phyloP scores from a whole-genome alignment of 768 basidiomycete species.

The Boletus sp. region DNA sequence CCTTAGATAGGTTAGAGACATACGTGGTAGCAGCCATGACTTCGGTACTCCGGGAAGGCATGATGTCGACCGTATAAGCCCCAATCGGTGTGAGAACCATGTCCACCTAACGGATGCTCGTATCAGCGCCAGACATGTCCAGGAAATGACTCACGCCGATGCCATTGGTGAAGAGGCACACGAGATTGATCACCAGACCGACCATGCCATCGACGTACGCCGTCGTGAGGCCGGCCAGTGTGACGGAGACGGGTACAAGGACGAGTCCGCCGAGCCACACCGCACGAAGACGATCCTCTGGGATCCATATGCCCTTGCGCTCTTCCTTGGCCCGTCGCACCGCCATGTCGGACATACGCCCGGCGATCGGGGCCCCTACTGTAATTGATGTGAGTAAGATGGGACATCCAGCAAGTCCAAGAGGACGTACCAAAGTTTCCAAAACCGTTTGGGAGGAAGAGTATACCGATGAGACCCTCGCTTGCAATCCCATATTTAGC shows the following conservation, averaged over 20 bases:
- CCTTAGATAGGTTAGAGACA: conserved; percentile 17
- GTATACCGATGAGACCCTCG: conserved; percentile 23
- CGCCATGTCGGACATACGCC: conserved; percentile 54
- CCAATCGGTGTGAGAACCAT: conserved; percentile 52
- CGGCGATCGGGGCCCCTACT: conserved; percentile 64
- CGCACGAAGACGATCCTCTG: conserved; percentile 66
- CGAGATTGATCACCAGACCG: conserved; percentile 50
- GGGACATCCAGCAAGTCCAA: background rate
- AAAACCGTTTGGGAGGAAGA: conserved; percentile 28
- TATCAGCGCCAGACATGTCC: background rate
- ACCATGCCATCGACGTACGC: conserved; percentile 46
- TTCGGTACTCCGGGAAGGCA: conserved; percentile 63
- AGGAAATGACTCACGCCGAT: conserved; percentile 47
- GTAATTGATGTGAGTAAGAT: background rate
- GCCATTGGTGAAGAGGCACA: conserved; percentile 63
- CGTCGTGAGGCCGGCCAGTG: conserved; percentile 49
- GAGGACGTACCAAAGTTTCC: conserved; percentile 23
- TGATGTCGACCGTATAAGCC: conserved; percentile 58
- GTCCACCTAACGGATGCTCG: conserved; percentile 44
- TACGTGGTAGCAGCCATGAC: conserved; percentile 57
- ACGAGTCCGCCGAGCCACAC: conserved; percentile 44
- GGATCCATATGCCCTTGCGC: conserved; percentile 59
- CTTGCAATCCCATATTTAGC: conserved; percentile 28
- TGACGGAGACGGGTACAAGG: conserved; percentile 53
- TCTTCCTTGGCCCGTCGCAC: conserved; percentile 47